phyloP scores from a whole-genome alignment of 176 grass and related monocot species.

The Coix lacrymajobi region DNA sequence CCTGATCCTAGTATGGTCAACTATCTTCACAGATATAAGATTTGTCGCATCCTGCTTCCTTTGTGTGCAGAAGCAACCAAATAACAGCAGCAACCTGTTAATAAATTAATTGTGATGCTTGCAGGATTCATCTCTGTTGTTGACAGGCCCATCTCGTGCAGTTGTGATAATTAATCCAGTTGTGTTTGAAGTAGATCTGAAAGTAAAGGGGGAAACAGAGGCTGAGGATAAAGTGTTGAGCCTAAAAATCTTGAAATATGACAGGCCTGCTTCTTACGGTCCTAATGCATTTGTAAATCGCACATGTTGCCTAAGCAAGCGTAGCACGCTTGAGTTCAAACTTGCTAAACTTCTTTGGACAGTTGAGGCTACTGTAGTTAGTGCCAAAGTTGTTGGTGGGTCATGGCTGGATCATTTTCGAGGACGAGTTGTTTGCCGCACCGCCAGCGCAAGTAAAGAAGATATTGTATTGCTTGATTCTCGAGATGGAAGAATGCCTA shows the following conservation, averaged over 20 bases:
- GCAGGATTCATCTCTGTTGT: neutral
- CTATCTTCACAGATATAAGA: too few relatives aligned
- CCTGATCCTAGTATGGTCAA: too few relatives aligned
- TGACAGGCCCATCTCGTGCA: neutral
- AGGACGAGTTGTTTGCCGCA: slow-evolving; percentile 1
- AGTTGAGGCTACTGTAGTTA: neutral
- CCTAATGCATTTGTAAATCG: neutral
- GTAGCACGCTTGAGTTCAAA: neutral
- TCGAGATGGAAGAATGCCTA: slow-evolving; percentile 5
- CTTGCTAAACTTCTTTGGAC: neutral
- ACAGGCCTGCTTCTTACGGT: neutral
- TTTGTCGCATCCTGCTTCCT: too few relatives aligned
- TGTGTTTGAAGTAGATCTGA: too few relatives aligned
- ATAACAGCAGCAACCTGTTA: neutral
- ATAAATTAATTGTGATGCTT: neutral
- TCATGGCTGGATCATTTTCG: neutral
- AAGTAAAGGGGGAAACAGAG: too few relatives aligned
- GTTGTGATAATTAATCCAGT: neutral
- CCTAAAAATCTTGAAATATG: neutral
- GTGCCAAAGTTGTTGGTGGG: neutral
- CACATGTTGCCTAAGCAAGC: neutral
- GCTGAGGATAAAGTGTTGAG: too few relatives aligned
- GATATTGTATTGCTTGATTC: neutral
- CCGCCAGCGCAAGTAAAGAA: neutral
- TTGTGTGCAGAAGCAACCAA: too few relatives aligned